phyloP scores from a whole-genome alignment of 169 alveolate species.

The Eimeria praecox region DNA sequence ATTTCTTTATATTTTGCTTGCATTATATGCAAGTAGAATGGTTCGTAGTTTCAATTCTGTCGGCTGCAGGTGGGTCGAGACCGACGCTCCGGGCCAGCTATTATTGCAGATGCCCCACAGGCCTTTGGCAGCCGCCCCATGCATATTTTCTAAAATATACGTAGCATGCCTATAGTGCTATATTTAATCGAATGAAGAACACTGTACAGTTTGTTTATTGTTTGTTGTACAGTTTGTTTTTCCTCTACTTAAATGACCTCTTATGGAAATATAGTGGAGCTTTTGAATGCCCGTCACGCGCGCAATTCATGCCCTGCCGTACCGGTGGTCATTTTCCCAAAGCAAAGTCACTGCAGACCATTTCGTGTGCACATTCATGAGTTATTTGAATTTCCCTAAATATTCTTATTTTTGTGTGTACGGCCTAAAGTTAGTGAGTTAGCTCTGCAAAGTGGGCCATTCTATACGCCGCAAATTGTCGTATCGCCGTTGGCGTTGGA shows the following conservation, averaged over 20 bases:
- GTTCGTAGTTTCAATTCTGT: not conserved
- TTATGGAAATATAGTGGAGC: not conserved
- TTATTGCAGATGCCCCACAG: slow-evolving; percentile 7
- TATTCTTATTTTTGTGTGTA: not conserved
- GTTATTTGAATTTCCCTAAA: not conserved
- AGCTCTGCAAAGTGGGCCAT: not conserved
- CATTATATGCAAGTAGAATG: not conserved
- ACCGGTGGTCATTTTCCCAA: slow-evolving; percentile 4
- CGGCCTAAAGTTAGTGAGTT: not conserved
- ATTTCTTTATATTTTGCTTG: not conserved
- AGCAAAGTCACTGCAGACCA: not conserved
- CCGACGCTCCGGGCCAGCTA: not conserved
- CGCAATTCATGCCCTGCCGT: not conserved
- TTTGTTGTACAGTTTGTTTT: not conserved
- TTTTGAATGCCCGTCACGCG: not conserved
- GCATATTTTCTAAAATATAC: not conserved
- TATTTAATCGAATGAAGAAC: not conserved
- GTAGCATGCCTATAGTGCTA: not conserved
- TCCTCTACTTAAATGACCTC: not conserved
- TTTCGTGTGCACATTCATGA: not conserved
- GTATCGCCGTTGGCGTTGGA: not conserved
- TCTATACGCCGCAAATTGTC: not conserved
- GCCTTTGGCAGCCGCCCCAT: not conserved
- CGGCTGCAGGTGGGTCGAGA: too few species aligned
- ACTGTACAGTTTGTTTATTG: not conserved